Evolutionary conservation across 2,329 filamentous ascomycete species (phyloP), one percentile per base, ranked within the genome.

Genomic region (Sporothrix inflata): DNA sequence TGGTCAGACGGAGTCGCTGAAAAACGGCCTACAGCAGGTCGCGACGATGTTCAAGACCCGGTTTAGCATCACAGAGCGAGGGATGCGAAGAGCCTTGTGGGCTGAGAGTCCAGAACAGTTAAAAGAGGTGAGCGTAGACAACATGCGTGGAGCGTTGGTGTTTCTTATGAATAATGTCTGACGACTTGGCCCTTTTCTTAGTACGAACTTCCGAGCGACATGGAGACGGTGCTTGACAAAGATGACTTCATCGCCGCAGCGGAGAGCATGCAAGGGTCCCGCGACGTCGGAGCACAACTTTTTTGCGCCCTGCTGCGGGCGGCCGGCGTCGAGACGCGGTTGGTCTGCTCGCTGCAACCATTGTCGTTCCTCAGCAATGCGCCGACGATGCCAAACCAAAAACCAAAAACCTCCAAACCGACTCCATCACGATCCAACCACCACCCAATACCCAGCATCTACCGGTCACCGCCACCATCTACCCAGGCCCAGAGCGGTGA

Each of bases 331-430:
- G 89, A 94, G 74, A 86, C 93, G 5, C 88, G 96, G 14, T 85
- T 99, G 4, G 92, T 98, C 0, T 98, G 94, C 80, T 99, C 96
- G 4, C 83, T 99, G 3, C 96, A 99, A 76, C 89, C 91, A 1
- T 84, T 99, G 0, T 86, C 92, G 0, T 94, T 94, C 76, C 84
- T 85, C 2, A 86, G 85, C 5, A 81, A 83, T 0, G 86, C 84
- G 0, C 87, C 87, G 1, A 80, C 82, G 0, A 80, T 89, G 73
- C 81, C 83, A 0, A 85, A 83, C 45, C 79, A 82, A 6, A 79
- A 77, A 2, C 77, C 63, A 82, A 67, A 51, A 9, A 4, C 65
- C 76, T 24, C 76, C 0, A 74, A 75, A 40, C 76, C 75, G 27
- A 83, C 21, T 80, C 34, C n/a, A 11, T 49, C 79, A 40, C 70